These are phyloP conservation scores for Catharanthus roseus DNA, from an alignment of 257 asterid species.

Conservation along the genomic window DNA sequence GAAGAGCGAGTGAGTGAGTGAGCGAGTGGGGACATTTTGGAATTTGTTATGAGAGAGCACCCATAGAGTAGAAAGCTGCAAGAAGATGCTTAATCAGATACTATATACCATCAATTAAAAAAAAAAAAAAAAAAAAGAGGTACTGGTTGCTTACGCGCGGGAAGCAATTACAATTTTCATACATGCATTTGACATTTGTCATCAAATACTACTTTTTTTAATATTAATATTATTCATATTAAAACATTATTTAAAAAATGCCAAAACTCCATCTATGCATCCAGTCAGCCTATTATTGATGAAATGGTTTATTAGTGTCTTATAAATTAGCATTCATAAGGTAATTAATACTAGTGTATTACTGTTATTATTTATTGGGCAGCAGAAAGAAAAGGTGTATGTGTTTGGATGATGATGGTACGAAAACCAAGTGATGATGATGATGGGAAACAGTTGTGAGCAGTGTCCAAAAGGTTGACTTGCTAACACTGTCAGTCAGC, in stretches of 20 bases:
- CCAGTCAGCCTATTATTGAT: too few species aligned
- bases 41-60: slow-evolving; percentile 7
- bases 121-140: slow-evolving; percentile 5
- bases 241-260: too few species aligned
- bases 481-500: slow-evolving; percentile 21
- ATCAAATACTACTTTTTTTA: not conserved
- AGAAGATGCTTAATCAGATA: not conserved
- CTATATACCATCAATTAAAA: too few species aligned
- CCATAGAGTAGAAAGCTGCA: not conserved
- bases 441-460: slow-evolving; percentile 54
- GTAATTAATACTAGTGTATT: not conserved
- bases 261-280: too few species aligned
- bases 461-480: slow-evolving; percentile 37
- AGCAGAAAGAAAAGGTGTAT: not conserved
- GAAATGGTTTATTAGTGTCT: not conserved
- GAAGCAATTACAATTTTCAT: slow-evolving; percentile 16
- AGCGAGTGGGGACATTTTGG: not conserved
- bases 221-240: too few species aligned
- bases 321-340: not conserved
- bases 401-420: not conserved
- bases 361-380: too few species aligned
- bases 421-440: not conserved
- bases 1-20: not conserved
- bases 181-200: not conserved
- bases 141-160: slow-evolving; percentile 27